Evolutionary conservation across 208 protist species (phyloP).

Genomic region (Leishmania mexicana): DNA sequence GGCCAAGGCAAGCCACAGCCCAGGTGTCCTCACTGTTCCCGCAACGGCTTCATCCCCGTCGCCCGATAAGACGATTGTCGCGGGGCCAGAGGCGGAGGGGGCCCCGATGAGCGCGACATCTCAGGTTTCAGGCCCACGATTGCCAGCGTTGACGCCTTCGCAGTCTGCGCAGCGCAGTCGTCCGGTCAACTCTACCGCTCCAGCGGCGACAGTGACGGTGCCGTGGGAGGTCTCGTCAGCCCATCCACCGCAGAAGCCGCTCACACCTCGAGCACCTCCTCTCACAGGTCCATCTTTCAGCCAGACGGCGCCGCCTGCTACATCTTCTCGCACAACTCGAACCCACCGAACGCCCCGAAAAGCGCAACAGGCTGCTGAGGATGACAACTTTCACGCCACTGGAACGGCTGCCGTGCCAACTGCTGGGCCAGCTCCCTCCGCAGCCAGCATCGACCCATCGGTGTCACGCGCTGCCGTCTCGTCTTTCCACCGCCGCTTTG

Average conservation of each 20-base stretch:
- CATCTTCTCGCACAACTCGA: neutral
- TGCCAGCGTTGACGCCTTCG: constrained; percentile 1
- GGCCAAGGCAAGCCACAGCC: neutral
- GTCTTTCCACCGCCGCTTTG: constrained; percentile 32
- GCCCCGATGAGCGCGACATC: neutral
- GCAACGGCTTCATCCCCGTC: neutral
- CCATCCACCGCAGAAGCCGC: constrained; percentile 9
- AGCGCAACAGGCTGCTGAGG: neutral
- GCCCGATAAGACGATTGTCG: neutral
- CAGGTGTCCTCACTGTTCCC: neutral
- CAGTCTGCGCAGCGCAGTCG: neutral
- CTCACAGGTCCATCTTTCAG: neutral
- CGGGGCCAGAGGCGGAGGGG: neutral
- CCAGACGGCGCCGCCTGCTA: neutral
- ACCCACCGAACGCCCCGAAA: neutral
- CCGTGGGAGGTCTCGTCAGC: constrained; percentile 17
- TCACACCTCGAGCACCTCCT: neutral
- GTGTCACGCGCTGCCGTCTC: constrained; percentile 17
- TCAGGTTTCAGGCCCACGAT: neutral
- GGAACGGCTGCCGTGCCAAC: neutral
- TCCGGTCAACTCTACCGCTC: neutral
- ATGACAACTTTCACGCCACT: neutral
- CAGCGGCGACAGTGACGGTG: neutral
- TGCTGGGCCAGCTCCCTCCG: neutral
- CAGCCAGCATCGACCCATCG: neutral